Percentiles rank a stretch among this genome's conserved stretches.
Conservation (phyloP, 1,139 yeast species). For the Hemisphaericaspora xylofermentans region DNA sequence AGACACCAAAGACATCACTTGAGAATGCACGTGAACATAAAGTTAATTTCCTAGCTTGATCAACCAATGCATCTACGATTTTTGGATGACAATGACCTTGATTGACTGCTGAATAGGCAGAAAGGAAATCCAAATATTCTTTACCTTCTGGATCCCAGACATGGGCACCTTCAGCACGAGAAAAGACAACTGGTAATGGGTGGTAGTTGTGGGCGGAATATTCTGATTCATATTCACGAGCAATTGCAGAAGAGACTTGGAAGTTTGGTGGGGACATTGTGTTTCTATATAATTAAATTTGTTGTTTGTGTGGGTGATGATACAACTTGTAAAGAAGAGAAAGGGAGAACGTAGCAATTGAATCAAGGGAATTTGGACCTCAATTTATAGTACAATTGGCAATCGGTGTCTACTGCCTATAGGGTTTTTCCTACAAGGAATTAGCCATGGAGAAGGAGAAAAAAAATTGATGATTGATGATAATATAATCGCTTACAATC, state of each 20-base stretch:
- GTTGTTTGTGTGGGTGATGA: not conserved
- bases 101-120: constrained; percentile 96
- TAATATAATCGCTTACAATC: too few species aligned
- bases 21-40: constrained; percentile 92
- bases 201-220: constrained; percentile 97
- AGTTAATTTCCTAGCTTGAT: constrained; percentile 84
- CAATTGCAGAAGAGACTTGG: constrained; percentile 61
- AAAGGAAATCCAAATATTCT: constrained; percentile 80
- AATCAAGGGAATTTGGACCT: not conserved
- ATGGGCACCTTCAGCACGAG: constrained; percentile 84
- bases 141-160: constrained; percentile 99
- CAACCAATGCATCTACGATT: constrained; percentile 78
- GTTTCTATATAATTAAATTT: not conserved
- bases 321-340: not conserved
- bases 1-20: constrained; percentile 82
- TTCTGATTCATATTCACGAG: constrained; percentile 67
- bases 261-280: constrained; percentile 21
- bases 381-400: constrained; percentile 1
- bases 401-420: constrained; percentile 10
- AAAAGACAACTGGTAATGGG: constrained; percentile 92
- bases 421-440: not conserved
- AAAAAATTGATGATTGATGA: too few species aligned
- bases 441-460: too few species aligned
- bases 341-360: not conserved
- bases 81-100: constrained; percentile 99